Evolutionary conservation across 768 basidiomycete genomes (phyloP), one percentile per base, ranked within the genome.

Genomic region (Leccinum rimulosum): DNA sequence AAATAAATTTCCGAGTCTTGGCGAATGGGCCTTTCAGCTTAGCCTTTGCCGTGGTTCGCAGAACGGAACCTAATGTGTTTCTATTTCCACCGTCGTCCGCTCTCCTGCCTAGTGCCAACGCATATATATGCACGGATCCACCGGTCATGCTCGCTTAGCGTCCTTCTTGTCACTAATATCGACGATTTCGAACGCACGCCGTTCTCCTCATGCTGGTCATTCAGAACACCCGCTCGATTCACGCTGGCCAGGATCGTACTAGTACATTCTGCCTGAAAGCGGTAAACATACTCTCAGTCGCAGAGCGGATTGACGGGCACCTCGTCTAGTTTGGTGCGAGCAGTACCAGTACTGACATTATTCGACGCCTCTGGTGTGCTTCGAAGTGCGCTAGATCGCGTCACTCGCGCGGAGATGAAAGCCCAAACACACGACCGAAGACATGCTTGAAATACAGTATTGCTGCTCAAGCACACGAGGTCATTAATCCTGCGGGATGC

Each of bases 281-380:
- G 82, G 77, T 52, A 80, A 84, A 59, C 75, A 80, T 48, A 73
- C 62, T 4, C 33, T 80, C 36, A 78, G 76, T 84, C 12, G 68
- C 71, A 12, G 75, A 75, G 38, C 70, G 70, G 1, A 74, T 83
- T 43, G 77, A 73, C 1, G 66, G 75, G 75, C 17, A 63, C 25
- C 38, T 64, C 25, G 50, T 50, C 38, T 40, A 55, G 22, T 22
- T 51, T 1, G 53, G 56, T 0, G 47, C 50, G 50, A 45, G 50
- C 10, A 15, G 0, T 17, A 27, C 45, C n/a, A 52, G 56, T 17
- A 56, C 79, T 82, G 3, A 80, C 78, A 1, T 61, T 76, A 0
- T 84, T 84, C 62, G 78, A 77, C 12, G 59, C 43, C 19, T 45
- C 43, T 56, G 15, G 51, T 25, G 6, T 17, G 33, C 6, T n/a